A percentile compares a stretch with the other conserved stretches of the same genome.
Conservation (phyloP, 2,329 filamentous ascomycete species). For the Beauveria medogensis region DNA sequence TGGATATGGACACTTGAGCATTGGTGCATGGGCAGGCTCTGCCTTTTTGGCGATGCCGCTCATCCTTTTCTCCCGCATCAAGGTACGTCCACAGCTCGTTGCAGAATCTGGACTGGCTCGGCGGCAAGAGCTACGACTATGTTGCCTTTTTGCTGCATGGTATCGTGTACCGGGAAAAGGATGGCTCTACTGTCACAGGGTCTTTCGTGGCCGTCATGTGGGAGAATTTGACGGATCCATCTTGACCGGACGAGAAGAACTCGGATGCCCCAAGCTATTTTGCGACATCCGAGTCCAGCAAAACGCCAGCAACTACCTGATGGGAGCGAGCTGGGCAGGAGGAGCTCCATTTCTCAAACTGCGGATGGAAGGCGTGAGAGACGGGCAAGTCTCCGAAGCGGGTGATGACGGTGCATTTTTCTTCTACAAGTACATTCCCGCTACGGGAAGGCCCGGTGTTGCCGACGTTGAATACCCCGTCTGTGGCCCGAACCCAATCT, state of each 20-base stretch:
- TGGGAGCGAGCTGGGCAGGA: not conserved
- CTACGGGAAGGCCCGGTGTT: not conserved
- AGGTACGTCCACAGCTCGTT: slow-evolving; percentile 33
- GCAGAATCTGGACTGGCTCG: slow-evolving; percentile 51
- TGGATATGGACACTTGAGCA: slow-evolving; percentile 54
- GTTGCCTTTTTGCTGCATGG: slow-evolving; percentile 56
- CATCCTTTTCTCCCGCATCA: slow-evolving; percentile 54
- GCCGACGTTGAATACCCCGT: not conserved
- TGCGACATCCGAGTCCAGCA: slow-evolving; percentile 37
- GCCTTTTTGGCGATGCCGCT: slow-evolving; percentile 57
- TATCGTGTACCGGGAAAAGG: slow-evolving; percentile 36
- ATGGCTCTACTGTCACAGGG: not conserved
- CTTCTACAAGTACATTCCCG: not conserved
- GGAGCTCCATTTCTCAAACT: not conserved
- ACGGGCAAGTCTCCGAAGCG: not conserved
- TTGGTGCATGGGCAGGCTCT: slow-evolving; percentile 47
- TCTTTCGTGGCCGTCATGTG: slow-evolving; percentile 24
- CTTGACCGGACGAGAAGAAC: slow-evolving; percentile 49
- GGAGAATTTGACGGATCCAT: slow-evolving; percentile 52
- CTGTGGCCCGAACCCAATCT: not conserved
- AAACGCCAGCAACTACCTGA: not conserved
- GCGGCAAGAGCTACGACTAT: slow-evolving; percentile 48
- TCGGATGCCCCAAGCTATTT: slow-evolving; percentile 54
- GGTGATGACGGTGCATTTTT: not conserved
- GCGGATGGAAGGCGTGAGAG: not conserved